phyloP scores from a whole-genome alignment of 2,329 filamentous ascomycete genomes.

The Alternaria gaisen region DNA sequence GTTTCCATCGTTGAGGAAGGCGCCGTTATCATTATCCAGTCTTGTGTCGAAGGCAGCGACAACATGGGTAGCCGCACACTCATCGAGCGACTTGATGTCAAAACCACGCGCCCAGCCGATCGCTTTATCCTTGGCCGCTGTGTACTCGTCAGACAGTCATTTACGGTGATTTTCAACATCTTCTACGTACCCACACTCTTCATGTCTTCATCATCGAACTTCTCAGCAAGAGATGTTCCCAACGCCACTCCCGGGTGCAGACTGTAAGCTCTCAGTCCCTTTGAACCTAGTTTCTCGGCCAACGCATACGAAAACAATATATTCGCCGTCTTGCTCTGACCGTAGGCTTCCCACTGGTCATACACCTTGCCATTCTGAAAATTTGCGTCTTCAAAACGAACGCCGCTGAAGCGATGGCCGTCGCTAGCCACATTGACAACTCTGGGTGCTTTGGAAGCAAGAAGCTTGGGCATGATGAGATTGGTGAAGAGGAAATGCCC shows the following conservation, averaged over 20 bases:
- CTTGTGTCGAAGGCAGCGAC: constrained; percentile 43
- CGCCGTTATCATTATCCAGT: constrained; percentile 36
- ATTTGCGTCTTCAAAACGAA: constrained; percentile 56
- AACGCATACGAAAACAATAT: constrained; percentile 46
- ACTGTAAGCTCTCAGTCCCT: constrained; percentile 38
- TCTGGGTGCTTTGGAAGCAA: constrained; percentile 43
- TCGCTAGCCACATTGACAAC: constrained; percentile 56
- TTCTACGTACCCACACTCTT: constrained; percentile 22
- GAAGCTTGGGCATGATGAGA: constrained; percentile 56
- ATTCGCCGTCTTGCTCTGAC: constrained; percentile 63
- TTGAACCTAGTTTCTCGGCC: constrained; percentile 31
- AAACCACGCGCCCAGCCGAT: constrained; percentile 34
- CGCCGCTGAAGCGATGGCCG: constrained; percentile 50
- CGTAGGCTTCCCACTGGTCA: constrained; percentile 57
- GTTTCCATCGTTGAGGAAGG: constrained; percentile 38
- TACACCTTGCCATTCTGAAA: constrained; percentile 55
- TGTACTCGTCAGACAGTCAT: background rate
- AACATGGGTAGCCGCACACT: constrained; percentile 44
- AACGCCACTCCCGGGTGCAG: constrained; percentile 42
- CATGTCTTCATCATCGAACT: constrained; percentile 33
- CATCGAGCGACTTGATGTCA: constrained; percentile 37
- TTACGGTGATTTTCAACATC: no score
- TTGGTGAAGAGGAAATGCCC: constrained; percentile 59
- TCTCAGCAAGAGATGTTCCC: constrained; percentile 34
- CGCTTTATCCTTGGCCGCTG: constrained; percentile 27